A percentile compares a stretch with the other conserved stretches of the same genome.
Evolutionary conservation across 2,329 filamentous ascomycete species (phyloP).

Genomic region (Neopestalotiopsis rosae): DNA sequence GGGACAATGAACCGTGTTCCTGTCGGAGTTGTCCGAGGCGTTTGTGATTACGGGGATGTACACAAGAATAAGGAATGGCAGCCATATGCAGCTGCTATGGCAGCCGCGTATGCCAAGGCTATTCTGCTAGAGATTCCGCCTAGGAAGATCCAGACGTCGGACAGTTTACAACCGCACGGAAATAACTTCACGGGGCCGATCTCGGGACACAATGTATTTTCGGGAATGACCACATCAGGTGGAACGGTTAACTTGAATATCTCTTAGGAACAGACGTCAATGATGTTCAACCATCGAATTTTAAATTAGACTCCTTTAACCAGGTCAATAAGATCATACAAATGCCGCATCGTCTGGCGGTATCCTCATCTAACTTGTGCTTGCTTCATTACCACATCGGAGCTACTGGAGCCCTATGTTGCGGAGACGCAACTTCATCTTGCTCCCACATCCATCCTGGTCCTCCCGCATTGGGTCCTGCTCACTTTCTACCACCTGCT

Average conservation of each 20-base stretch:
- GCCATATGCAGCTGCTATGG: slow-evolving; percentile 41
- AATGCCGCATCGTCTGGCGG: background rate
- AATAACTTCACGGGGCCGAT: background rate
- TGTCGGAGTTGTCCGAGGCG: slow-evolving; percentile 37
- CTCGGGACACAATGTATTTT: background rate
- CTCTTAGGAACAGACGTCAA: background rate
- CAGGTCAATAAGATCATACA: background rate
- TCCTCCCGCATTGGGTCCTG: too few species aligned
- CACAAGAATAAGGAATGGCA: slow-evolving; percentile 41
- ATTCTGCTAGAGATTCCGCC: slow-evolving; percentile 5
- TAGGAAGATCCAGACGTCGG: background rate
- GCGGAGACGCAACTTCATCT: too few species aligned
- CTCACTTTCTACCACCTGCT: too few species aligned
- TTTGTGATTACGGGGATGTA: slow-evolving; percentile 40
- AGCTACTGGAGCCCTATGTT: too few species aligned
- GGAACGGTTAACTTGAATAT: background rate
- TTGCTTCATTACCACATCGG: too few species aligned
- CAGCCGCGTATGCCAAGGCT: slow-evolving; percentile 30
- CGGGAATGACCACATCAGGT: background rate
- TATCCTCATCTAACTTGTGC: too few species aligned
- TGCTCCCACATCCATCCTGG: too few species aligned
- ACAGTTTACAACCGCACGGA: background rate
- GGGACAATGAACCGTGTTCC: slow-evolving; percentile 39
- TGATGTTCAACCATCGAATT: background rate
- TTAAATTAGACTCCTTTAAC: background rate